phyloP scores from a whole-genome alignment of 2,329 filamentous ascomycete genomes.

The Talaromyces sp. region DNA sequence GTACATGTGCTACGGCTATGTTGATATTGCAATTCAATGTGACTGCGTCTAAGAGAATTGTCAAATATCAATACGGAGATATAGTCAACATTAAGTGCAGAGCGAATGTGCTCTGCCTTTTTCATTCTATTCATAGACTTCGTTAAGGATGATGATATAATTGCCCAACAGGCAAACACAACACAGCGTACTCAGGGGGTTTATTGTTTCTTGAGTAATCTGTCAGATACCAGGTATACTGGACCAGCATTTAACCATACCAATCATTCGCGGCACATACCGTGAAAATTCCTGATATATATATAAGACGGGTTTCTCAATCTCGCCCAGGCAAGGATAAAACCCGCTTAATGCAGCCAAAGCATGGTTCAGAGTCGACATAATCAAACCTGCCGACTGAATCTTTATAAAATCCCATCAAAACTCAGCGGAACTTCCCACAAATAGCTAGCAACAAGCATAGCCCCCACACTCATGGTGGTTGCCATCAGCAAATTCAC shows the following conservation, averaged over 20 bases:
- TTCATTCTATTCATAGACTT: neutral
- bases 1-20: no score
- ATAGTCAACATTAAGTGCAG: neutral
- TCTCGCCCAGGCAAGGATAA: neutral
- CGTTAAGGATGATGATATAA: neutral
- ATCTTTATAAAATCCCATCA: neutral
- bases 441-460: conserved; percentile 47
- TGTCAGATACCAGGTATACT: neutral
- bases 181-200: neutral
- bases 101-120: neutral
- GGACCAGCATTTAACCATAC: neutral
- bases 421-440: conserved; percentile 22
- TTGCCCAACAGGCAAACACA: neutral
- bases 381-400: neutral
- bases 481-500: conserved; percentile 91
- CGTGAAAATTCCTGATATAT: neutral
- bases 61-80: neutral
- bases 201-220: neutral
- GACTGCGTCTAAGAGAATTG: neutral
- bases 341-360: neutral
- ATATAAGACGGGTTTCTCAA: neutral
- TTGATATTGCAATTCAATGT: no score
- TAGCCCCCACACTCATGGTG: conserved; percentile 71
- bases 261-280: neutral
- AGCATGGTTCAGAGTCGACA: neutral